These are phyloP conservation scores for Cutaneotrichosporon cutaneum DNA, from an alignment of 1,284 basidiomycete species.

Conservation along the genomic window DNA sequence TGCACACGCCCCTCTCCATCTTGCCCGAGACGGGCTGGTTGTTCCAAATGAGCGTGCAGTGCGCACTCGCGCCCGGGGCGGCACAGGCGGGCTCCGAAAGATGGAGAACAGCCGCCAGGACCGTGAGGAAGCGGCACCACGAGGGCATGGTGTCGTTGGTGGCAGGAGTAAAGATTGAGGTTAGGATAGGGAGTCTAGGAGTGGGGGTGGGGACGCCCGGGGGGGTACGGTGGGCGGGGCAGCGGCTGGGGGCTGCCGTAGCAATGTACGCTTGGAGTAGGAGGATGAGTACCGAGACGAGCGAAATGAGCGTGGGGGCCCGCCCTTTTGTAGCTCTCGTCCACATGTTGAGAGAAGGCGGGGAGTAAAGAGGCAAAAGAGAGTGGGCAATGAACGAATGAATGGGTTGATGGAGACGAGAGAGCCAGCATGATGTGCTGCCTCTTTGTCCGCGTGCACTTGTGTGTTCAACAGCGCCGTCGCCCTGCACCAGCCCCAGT, in stretches of 20 bases:
- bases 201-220: background rate
- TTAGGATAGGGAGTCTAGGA: background rate
- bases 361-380: background rate
- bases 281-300: background rate
- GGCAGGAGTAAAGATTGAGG: background rate
- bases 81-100: background rate
- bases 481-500: background rate
- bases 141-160: background rate
- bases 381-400: background rate
- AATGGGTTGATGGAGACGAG: background rate
- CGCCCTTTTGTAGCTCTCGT: background rate
- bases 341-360: background rate
- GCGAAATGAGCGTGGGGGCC: background rate
- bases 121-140: constrained; percentile 3
- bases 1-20: constrained; percentile 24
- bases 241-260: background rate
- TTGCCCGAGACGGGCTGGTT: constrained; percentile 9
- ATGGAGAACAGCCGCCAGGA: background rate
- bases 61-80: background rate
- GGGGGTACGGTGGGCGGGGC: background rate
- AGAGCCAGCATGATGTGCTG: background rate
- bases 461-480: background rate
- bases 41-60: constrained; percentile 12
- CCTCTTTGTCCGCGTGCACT: background rate
- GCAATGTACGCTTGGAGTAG: background rate